phyloP scores from a whole-genome alignment of 2,329 filamentous ascomycete genomes.

The Diaporthe citriasiana region DNA sequence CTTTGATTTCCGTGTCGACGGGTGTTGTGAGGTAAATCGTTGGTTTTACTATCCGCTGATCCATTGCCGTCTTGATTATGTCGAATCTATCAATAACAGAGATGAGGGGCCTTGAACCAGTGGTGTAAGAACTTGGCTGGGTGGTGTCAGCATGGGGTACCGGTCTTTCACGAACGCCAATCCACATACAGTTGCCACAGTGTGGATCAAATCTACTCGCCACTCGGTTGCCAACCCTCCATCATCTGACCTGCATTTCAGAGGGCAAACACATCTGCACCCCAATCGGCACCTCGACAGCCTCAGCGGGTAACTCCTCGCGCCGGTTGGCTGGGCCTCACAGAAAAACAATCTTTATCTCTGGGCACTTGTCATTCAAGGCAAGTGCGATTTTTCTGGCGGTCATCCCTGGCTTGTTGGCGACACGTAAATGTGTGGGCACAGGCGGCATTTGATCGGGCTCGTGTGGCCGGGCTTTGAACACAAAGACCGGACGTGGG shows the following conservation, averaged over 20 bases:
- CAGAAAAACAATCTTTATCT: slow-evolving; percentile 2
- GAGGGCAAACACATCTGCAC: background rate
- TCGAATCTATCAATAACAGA: background rate
- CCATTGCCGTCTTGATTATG: background rate
- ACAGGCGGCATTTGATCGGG: slow-evolving; percentile 22
- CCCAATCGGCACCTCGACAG: background rate
- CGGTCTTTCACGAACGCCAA: background rate
- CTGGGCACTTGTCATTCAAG: slow-evolving; percentile 1
- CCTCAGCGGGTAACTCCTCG: slow-evolving; percentile 15
- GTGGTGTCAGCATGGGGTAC: background rate
- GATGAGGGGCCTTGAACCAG: background rate
- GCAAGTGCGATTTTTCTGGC: background rate
- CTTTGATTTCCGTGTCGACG: background rate
- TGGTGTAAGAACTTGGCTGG: background rate
- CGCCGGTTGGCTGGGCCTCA: slow-evolving; percentile 1
- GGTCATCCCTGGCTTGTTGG: background rate
- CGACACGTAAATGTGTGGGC: slow-evolving; percentile 15
- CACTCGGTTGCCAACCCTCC: background rate
- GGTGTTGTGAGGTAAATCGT: too few species aligned
- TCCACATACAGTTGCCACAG: background rate
- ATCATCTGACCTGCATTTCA: slow-evolving; percentile 9
- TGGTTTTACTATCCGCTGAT: background rate
- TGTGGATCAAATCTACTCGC: background rate
- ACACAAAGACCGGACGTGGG: slow-evolving; percentile 32
- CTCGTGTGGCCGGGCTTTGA: slow-evolving; percentile 21